Evolutionary conservation across 176 grass and related monocot species (phyloP), one percentile per base, ranked within the genome.

Genomic region (Sorghum bicolor): DNA sequence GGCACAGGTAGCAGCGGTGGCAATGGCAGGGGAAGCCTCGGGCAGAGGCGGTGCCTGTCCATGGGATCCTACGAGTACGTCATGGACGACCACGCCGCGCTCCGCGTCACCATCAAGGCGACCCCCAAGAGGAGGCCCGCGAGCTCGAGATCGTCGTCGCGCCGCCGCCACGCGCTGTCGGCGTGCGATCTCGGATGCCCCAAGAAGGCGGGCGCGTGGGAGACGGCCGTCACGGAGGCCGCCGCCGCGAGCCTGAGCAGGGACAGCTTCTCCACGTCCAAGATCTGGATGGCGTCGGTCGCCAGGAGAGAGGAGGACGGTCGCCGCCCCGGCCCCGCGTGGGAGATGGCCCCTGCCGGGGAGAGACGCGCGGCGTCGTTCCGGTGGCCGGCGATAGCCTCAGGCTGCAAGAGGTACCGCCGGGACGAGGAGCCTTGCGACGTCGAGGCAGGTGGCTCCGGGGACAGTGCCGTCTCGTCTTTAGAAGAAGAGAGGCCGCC

Each of bases 11-110:
- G 79, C 80, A 76, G 29, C 55, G 20, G 11, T n/a, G n/a, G 22
- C 63, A 63, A 64, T 45, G 81, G 58, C 65, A 80, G 65, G 13
- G 81, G 66, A 32, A 75, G 53, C 1, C 75, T 89, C 29, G 87
- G 90, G 20, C 87, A 88, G 60, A 93, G 95, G 86, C 85, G 95
- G 84, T 97, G 92, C 64, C 84, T 93, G 38, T 97, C 95, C 12
- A 97, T 94, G 92, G 95, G 95, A n/a, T 92, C 95, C 30, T 92
- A 93, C 70, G 95, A 97, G 90, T 97, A 94, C 75, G 84, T 97
- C 31, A 94, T 88, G 95, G 86, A 89, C 67, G 90, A 91, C 19
- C 81, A 84, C 45, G 75, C 82, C 48, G 75, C 83, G 39, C 92
- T 94, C 86, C 68, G 74, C 30, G 92, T 97, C 50, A 64, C 86